A percentile compares a stretch with the other conserved stretches of the same genome.
Conservation (phyloP, 768 basidiomycete species). For the Dioszegia hungarica region DNA sequence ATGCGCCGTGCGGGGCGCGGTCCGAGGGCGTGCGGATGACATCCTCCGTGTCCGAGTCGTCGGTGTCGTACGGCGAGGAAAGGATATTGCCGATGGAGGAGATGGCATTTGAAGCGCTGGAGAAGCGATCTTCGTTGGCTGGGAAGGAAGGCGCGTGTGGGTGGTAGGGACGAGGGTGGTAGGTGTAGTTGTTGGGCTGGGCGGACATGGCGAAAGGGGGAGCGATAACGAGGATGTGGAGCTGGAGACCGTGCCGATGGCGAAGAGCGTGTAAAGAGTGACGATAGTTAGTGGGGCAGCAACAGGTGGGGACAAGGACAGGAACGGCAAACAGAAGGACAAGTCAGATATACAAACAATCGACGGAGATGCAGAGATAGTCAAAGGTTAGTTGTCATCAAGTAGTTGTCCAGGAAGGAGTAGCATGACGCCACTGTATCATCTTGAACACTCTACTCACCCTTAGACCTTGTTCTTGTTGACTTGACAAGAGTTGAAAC, state of each 20-base stretch:
- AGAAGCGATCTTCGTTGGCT: not conserved
- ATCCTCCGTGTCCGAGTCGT: slow-evolving; percentile 15
- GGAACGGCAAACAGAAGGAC: not conserved
- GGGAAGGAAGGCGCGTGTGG: not conserved
- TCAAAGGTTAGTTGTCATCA: too few species aligned
- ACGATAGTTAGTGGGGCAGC: not conserved
- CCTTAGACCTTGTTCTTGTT: too few species aligned
- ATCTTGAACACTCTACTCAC: too few species aligned
- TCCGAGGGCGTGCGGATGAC: not conserved
- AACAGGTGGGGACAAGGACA: not conserved
- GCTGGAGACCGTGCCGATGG: not conserved
- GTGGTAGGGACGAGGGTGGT: slow-evolving; percentile 4
- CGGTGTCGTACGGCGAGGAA: slow-evolving; percentile 5
- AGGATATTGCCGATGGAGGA: slow-evolving; percentile 22
- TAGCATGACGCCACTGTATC: too few species aligned
- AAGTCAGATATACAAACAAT: not conserved
- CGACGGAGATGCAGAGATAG: too few species aligned
- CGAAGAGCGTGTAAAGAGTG: not conserved
- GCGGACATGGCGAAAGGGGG: not conserved
- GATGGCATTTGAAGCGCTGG: slow-evolving; percentile 3
- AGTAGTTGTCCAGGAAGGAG: too few species aligned
- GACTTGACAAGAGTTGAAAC: too few species aligned
- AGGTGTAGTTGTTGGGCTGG: not conserved
- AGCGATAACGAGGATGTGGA: not conserved
- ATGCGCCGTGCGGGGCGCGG: not conserved